A percentile compares a stretch with the other conserved stretches of the same genome.
Conservation (phyloP, 1,284 basidiomycete genomes). For the Flammula alnicola region DNA sequence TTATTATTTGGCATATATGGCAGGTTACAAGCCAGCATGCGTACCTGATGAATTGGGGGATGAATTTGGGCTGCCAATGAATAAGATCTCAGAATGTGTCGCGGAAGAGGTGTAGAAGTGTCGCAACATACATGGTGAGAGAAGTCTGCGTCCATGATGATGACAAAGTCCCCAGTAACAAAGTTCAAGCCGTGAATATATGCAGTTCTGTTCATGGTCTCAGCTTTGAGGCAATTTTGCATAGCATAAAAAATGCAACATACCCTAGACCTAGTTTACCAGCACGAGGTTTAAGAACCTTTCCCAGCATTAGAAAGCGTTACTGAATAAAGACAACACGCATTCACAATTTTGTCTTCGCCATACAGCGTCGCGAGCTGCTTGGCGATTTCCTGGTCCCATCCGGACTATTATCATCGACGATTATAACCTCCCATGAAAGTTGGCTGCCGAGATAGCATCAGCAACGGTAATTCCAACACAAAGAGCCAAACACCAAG, state of each 20-base stretch:
- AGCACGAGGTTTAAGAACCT: slow-evolving; percentile 83
- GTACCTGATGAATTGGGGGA: slow-evolving; percentile 85
- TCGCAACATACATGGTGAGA: slow-evolving; percentile 80
- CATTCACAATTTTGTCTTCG: slow-evolving; percentile 81
- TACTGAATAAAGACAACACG: not conserved
- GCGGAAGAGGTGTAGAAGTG: not conserved
- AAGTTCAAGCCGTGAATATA: slow-evolving; percentile 92
- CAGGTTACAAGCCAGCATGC: no score
- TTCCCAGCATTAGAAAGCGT: not conserved
- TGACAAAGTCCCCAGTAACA: slow-evolving; percentile 90
- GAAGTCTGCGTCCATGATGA: slow-evolving; percentile 97
- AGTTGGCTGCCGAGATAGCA: slow-evolving; percentile 37
- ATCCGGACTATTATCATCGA: slow-evolving; percentile 91
- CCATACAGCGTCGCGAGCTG: slow-evolving; percentile 83
- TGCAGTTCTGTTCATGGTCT: slow-evolving; percentile 64
- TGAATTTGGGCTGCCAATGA: slow-evolving; percentile 78
- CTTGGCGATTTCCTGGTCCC: slow-evolving; percentile 88
- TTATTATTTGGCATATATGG: no score
- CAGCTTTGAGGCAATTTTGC: slow-evolving; percentile 7
- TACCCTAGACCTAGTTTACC: slow-evolving; percentile 91
- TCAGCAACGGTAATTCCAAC: not conserved
- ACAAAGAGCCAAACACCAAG: not conserved
- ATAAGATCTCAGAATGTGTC: slow-evolving; percentile 6
- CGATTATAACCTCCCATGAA: slow-evolving; percentile 86
- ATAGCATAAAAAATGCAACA: slow-evolving; percentile 15